These are phyloP conservation scores for Astrothelium macrocarpum DNA, from an alignment of 495 filamentous ascomycete genomes.

Conservation along the genomic window DNA sequence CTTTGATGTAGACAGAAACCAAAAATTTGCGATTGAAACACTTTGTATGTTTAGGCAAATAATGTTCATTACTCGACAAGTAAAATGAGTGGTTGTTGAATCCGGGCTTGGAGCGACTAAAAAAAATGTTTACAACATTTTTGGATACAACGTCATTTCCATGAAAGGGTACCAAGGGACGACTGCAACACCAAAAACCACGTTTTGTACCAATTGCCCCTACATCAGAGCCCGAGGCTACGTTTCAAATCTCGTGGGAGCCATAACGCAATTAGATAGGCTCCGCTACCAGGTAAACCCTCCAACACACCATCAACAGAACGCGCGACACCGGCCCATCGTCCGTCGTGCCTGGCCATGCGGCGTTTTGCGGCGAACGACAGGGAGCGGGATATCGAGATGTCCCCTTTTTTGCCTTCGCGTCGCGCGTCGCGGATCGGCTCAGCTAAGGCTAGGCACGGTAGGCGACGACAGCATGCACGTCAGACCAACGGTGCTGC, in stretches of 20 bases:
- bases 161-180: neutral
- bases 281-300: neutral
- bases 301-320: too few relatives aligned
- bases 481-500: neutral
- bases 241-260: neutral
- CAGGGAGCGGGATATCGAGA: conserved; percentile 7
- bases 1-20: neutral
- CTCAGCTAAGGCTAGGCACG: neutral
- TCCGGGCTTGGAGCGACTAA: too few relatives aligned
- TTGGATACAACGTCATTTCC: neutral
- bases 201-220: neutral
- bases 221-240: neutral
- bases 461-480: neutral
- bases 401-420: too few relatives aligned
- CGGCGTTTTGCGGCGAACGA: neutral
- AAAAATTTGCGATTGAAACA: neutral
- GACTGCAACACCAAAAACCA: neutral
- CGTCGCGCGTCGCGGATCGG: too few relatives aligned
- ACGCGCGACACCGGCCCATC: neutral
- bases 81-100: too few relatives aligned
- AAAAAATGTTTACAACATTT: too few relatives aligned
- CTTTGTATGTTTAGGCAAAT: too few relatives aligned
- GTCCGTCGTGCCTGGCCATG: too few relatives aligned
- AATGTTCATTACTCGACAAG: too few relatives aligned
- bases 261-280: neutral